Evolutionary conservation across 345 rosid genomes (phyloP).

Genomic region (Angophora floribunda): DNA sequence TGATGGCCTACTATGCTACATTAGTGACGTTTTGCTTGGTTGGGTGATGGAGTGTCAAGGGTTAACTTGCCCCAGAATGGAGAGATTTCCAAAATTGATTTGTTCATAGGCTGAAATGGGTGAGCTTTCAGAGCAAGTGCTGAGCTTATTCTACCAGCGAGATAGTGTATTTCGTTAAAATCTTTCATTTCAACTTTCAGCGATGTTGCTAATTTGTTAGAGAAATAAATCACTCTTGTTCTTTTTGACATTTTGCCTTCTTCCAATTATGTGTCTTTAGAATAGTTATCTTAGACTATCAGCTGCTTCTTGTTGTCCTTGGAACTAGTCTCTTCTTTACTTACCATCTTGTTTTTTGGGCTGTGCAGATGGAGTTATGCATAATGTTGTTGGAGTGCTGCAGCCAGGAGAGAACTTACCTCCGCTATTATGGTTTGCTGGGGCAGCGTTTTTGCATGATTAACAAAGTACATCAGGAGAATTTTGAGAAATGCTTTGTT

Average conservation of each 20-base stretch:
- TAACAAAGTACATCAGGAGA: conserved; percentile 82
- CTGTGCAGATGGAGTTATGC: conserved; percentile 89
- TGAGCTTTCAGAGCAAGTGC: neutral
- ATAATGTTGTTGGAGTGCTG: conserved; percentile 94
- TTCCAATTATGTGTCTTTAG: neutral
- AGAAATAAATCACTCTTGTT: neutral
- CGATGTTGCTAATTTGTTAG: neutral
- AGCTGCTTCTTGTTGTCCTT: neutral
- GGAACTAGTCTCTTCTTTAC: neutral
- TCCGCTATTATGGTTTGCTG: conserved; percentile 78
- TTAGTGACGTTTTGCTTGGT: neutral
- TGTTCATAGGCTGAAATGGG: neutral
- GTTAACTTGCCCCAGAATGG: neutral
- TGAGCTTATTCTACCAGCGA: neutral
- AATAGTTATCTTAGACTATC: neutral
- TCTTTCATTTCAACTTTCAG: neutral
- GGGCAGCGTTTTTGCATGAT: conserved; percentile 97
- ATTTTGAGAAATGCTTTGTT: conserved; percentile 85
- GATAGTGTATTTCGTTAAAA: neutral
- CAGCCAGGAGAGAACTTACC: conserved; percentile 93
- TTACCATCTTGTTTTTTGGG: neutral
- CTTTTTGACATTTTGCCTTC: neutral
- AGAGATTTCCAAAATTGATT: neutral
- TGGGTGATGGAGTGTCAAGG: neutral
- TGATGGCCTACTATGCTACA: neutral